Base-by-base conservation (phyloP, 2,329 filamentous ascomycete genomes). In the Diplocarpon mali region DNA sequence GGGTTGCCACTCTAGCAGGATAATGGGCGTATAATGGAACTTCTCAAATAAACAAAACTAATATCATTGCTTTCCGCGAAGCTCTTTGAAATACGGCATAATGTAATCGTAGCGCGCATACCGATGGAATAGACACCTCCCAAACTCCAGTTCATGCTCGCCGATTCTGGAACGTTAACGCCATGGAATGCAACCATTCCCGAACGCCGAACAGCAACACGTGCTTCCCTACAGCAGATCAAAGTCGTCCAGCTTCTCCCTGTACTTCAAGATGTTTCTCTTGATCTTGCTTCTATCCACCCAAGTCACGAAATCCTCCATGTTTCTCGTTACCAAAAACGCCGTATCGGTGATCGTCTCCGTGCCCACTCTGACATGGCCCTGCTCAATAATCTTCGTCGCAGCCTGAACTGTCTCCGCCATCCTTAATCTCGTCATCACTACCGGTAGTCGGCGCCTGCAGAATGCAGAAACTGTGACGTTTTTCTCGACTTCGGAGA, bases 281-380 rank as follows among this genome's bases (percentile, higher is more conserved):
- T 94, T 95, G 64, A 96, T 89, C 83, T 95, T 95, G 66, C 86
- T 93, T 48, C 86, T 87, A 58, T 93, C 85, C 9, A 90, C 83
- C 90, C 90, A 96, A 0, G 90, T 95, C 14, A 96, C 84, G 63
- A 93, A 95, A 67, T 96, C 90, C 67, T 96, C 90, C 75, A 94
- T 86, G 49, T 79, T 85, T 53, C 89, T 73, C 31, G 86, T 92
- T 7, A 96, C 87, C 42, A 95, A 66, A 59, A 88, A 95, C 0
- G 88, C 89, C 24, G 88, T 80, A 62, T 96, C 90, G 2, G 85
- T 93, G 20, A 95, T 76, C 1, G 89, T 84, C 60, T 95, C 87
- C 0, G 87, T 89, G 11, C 90, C 90, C 1, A 95, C 87, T 38
- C 90, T 73, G 3, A 96, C 88, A 62, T 95, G 89, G 6, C 90